Base-by-base conservation (phyloP, 345 rosid genomes). In the Pseudoturritis turrita region DNA sequence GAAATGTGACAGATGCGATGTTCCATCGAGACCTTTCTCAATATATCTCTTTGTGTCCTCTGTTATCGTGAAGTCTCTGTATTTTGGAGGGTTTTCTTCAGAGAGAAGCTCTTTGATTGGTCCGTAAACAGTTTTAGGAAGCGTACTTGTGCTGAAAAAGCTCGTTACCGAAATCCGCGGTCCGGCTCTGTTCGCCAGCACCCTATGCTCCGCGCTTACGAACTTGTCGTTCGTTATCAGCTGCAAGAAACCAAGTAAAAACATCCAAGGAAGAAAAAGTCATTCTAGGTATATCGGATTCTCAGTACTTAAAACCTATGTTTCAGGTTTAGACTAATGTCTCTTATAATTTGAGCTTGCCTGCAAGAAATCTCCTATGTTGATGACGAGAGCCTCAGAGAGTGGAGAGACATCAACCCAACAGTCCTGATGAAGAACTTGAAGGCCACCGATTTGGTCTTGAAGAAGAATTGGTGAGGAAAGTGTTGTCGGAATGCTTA, bases 371-470 rank as follows among this genome's bases (percentile, higher is more conserved):
- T 79, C 85, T 40, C 83, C 84, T 0, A 74, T n/a, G 56, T 81
- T 79, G 58, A 81, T 60, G 3, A 81, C 47, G 9, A 79, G 73
- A 9, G 72, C 75, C 6, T 81, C 81, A 0, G 66, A 75, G 8
- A 22, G 1, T 29, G 79, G 84, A 33, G 59, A 3, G 5, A 81
- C 83, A 63, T 83, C 78, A 17, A 76, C 68, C 84, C 84, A 76
- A 11, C 60, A 65, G 35, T 79, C 68, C 1, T 71, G 26, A 43
- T 81, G 77, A 21, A 70, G 72, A 39, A 81, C 50, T 22, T 81
- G 83, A 51, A 81, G 80, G 8, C 88, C 86, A 13, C 88, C 86
- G 2, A 80, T 58, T 2, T 74, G 60, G 61, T 84, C 86, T 40
- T 84, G 88, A 22, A 74, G 78, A 65, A 81, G 81, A 51, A 79